phyloP scores from a whole-genome alignment of 768 basidiomycete species.

The Paxillus rubicundulus region DNA sequence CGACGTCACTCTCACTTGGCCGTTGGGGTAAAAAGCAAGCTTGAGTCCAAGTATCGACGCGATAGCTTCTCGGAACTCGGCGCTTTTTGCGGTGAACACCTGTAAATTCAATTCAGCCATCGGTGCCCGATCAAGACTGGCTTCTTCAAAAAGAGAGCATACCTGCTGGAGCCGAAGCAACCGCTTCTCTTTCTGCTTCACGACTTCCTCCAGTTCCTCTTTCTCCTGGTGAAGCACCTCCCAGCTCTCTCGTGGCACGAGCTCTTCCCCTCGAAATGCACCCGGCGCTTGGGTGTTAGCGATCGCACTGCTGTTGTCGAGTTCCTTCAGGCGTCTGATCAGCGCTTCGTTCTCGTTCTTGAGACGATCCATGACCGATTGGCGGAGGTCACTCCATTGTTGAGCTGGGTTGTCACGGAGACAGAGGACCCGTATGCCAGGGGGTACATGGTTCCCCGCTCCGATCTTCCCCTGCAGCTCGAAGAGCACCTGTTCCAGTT shows the following conservation, averaged over 20 bases:
- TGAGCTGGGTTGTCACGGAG: conserved; percentile 81
- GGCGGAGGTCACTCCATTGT: conserved; percentile 68
- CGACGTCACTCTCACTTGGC: conserved; percentile 87
- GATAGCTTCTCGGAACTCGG: conserved; percentile 90
- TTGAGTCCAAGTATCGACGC: conserved; percentile 88
- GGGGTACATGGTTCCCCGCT: conserved; percentile 71
- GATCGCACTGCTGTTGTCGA: conserved; percentile 45
- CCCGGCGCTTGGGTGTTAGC: conserved; percentile 16
- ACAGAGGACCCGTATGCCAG: conserved; percentile 64
- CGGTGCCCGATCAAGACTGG: neutral
- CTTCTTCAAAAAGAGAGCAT: conserved; percentile 1
- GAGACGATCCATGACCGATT: conserved; percentile 71
- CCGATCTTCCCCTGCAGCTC: conserved; percentile 76
- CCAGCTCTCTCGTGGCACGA: conserved; percentile 80
- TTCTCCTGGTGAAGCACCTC: conserved; percentile 71
- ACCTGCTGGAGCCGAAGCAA: conserved; percentile 80
- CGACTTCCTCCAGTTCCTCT: conserved; percentile 55
- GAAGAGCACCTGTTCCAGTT: conserved; percentile 76
- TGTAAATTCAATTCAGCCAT: conserved; percentile 23
- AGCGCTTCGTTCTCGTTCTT: conserved; percentile 83
- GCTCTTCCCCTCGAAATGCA: conserved; percentile 15
- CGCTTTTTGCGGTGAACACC: conserved; percentile 82
- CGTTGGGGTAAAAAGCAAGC: conserved; percentile 87
- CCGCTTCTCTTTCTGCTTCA: conserved; percentile 81
- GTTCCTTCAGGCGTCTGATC: conserved; percentile 58